Conservation (phyloP, 208 protist genomes). For the Trypanosoma platydactyli region DNA sequence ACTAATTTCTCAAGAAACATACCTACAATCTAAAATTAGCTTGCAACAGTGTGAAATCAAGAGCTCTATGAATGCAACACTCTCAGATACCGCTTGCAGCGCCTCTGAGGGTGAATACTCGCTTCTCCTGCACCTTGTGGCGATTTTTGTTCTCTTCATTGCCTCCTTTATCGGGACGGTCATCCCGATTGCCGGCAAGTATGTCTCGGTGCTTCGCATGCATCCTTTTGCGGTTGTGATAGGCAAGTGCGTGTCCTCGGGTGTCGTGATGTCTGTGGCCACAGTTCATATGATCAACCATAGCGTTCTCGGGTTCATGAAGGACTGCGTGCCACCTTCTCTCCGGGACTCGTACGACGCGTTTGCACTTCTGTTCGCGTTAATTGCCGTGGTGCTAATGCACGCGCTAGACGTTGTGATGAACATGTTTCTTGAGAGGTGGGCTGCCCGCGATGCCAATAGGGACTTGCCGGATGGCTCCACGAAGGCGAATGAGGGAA, state of each 20-base stretch:
- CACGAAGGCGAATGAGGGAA: no score
- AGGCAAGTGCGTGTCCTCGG: conserved; percentile 53
- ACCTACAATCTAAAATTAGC: no score
- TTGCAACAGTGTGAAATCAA: no score
- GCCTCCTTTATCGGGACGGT: conserved; percentile 44
- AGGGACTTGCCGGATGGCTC: no score
- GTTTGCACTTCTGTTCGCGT: conserved; percentile 54
- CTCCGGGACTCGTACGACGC: conserved; percentile 44
- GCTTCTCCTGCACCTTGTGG: conserved; percentile 50
- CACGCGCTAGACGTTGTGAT: conserved; percentile 47
- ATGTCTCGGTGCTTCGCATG: conserved; percentile 29
- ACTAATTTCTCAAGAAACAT: no score
- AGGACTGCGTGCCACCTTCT: conserved; percentile 43
- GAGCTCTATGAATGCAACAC: no score
- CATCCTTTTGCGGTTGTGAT: conserved; percentile 42
- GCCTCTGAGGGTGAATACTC: no score
- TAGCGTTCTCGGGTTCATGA: conserved; percentile 3
- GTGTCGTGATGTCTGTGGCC: conserved; percentile 56
- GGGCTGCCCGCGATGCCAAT: background rate
- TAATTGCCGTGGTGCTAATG: conserved; percentile 55
- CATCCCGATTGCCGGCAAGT: conserved; percentile 51
- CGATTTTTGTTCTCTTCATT: conserved; percentile 60
- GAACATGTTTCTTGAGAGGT: background rate
- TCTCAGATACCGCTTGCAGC: no score
- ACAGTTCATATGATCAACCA: conserved; percentile 67